Conservation (phyloP, 495 filamentous ascomycete genomes). For the Tetracladium setigerum region DNA sequence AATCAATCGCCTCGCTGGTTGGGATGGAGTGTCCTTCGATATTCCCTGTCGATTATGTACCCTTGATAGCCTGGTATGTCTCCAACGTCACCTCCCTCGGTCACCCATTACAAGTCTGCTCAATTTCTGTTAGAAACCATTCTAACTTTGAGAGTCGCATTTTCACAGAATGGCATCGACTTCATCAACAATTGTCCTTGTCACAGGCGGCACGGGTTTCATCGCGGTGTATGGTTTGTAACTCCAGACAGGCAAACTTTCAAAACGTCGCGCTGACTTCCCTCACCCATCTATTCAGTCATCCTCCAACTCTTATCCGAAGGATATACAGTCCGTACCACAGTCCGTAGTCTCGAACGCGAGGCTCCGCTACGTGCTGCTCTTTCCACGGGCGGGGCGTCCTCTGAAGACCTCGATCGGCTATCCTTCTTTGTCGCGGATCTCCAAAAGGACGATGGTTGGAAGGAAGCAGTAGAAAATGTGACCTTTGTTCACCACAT, state of each 20-base stretch:
- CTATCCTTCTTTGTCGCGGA: background rate
- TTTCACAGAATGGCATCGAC: no score
- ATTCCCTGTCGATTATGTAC: no score
- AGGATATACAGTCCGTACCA: slow-evolving; percentile 18
- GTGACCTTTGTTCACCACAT: slow-evolving; percentile 4
- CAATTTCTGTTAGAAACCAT: no score
- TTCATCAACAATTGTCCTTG: slow-evolving; percentile 18
- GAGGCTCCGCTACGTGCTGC: background rate
- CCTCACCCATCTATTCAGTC: background rate
- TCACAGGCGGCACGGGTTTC: slow-evolving; percentile 28
- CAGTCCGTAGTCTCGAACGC: slow-evolving; percentile 13
- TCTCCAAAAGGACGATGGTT: slow-evolving; percentile 2
- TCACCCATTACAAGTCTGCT: no score
- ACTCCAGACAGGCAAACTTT: no score
- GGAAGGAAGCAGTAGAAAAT: background rate
- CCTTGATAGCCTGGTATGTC: no score
- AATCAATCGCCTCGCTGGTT: no score
- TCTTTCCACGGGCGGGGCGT: background rate
- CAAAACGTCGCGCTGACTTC: no score
- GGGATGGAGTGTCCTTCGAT: no score
- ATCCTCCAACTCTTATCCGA: slow-evolving; percentile 14
- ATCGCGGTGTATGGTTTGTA: slow-evolving; percentile 24
- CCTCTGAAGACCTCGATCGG: background rate
- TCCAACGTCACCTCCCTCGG: no score
- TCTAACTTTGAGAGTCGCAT: no score